These are phyloP conservation scores for Mortierella sp. DNA, from an alignment of 371 early-diverging fungal species.

Conservation along the genomic window DNA sequence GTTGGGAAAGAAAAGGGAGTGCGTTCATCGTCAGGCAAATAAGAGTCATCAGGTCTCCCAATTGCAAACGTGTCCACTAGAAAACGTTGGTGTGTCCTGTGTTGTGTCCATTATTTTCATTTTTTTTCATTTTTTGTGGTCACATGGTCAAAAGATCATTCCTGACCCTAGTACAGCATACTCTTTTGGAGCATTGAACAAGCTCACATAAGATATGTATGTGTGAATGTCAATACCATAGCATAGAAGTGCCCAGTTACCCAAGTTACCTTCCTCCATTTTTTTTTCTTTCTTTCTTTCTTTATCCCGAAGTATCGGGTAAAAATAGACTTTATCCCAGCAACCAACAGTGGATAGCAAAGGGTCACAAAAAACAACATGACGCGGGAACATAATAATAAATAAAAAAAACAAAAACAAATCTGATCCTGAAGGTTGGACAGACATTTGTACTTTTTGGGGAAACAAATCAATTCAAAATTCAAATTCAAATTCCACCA, in stretches of 20 bases:
- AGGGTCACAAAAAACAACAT: conserved; percentile 2
- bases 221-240: too few species aligned
- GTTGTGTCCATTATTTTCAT: too few species aligned
- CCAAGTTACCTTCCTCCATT: neutral
- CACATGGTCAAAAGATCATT: conserved; percentile 2
- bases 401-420: neutral
- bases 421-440: neutral
- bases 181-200: too few species aligned
- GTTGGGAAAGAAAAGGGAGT: neutral
- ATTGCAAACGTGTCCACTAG: conserved; percentile 1
- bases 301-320: neutral
- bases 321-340: conserved; percentile 5
- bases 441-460: neutral
- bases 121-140: neutral
- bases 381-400: conserved; percentile 1
- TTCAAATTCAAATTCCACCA: too few species aligned
- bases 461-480: neutral
- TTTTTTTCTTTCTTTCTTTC: too few species aligned
- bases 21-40: neutral
- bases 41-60: neutral
- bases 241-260: neutral
- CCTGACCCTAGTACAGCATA: too few species aligned
- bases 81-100: neutral
- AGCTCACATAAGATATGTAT: too few species aligned
- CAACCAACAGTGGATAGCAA: neutral